These are phyloP conservation scores for Xylaria castorea DNA, from an alignment of 495 filamentous ascomycete species.

Conservation along the genomic window DNA sequence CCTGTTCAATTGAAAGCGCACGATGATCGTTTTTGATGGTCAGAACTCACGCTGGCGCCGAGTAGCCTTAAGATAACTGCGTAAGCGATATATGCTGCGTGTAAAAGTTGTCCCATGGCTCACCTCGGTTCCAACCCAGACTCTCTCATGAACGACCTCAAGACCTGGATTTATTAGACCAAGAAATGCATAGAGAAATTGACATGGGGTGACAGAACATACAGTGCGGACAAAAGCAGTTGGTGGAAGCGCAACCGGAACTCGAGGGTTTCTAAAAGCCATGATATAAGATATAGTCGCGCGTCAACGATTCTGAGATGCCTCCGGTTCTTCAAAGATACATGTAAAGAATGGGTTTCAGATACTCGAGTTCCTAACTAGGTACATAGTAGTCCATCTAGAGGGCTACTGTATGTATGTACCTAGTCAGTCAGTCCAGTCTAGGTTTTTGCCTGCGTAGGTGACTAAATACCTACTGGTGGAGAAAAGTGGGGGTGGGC, in stretches of 20 bases:
- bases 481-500: not conserved
- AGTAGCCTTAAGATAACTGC: conserved; percentile 43
- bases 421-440: not conserved
- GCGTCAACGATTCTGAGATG: not conserved
- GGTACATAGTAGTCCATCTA: too few species aligned
- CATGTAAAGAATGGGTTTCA: not conserved
- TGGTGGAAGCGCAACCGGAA: conserved; percentile 38
- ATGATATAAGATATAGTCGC: too few species aligned
- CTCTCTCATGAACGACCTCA: conserved; percentile 80
- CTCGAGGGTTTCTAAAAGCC: too few species aligned
- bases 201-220: conserved; percentile 18
- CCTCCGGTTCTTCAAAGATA: not conserved
- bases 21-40: not conserved
- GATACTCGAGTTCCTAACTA: too few species aligned
- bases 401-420: too few species aligned
- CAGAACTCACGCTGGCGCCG: conserved; percentile 47
- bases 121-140: conserved; percentile 90
- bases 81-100: conserved; percentile 21
- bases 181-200: not conserved
- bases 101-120: conserved; percentile 31
- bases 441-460: not conserved
- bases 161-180: conserved; percentile 59
- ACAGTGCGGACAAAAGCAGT: conserved; percentile 50
- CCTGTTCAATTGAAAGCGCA: not conserved
- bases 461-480: not conserved